A percentile compares a stretch with the other conserved stretches of the same genome.
phyloP scores from a whole-genome alignment of 768 basidiomycete genomes.

The Mycena floridula region DNA sequence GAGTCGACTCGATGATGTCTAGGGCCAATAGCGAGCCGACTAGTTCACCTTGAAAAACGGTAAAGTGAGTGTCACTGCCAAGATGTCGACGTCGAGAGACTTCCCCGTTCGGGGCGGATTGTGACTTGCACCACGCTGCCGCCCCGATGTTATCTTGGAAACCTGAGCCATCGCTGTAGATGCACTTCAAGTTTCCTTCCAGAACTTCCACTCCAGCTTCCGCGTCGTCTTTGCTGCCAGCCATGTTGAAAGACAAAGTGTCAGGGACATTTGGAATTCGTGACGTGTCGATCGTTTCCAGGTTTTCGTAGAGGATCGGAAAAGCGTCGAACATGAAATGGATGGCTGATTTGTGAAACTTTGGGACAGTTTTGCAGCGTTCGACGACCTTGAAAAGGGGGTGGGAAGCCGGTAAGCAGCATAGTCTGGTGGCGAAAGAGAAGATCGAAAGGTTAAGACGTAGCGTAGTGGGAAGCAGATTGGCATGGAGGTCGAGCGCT shows the following conservation, averaged over 20 bases:
- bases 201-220: neutral
- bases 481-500: constrained; percentile 8
- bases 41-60: constrained; percentile 12
- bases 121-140: constrained; percentile 7
- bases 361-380: neutral
- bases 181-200: neutral
- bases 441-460: constrained; percentile 1
- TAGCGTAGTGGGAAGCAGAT: constrained; percentile 9
- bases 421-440: neutral
- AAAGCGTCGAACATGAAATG: constrained; percentile 1
- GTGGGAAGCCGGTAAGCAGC: constrained; percentile 1
- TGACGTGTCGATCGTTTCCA: neutral
- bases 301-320: neutral
- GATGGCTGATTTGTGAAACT: constrained; percentile 1
- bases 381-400: neutral
- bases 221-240: constrained; percentile 1
- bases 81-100: constrained; percentile 2
- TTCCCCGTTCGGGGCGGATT: neutral
- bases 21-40: constrained; percentile 8
- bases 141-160: constrained; percentile 6
- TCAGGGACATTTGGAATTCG: neutral
- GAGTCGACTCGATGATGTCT: constrained; percentile 1
- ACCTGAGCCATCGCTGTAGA: constrained; percentile 12
- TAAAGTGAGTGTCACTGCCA: constrained; percentile 1
- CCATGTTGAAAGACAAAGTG: neutral